Evolutionary conservation across 2,329 filamentous ascomycete genomes (phyloP), one percentile per base, ranked within the genome.

Genomic region (Monosporascus sp.): DNA sequence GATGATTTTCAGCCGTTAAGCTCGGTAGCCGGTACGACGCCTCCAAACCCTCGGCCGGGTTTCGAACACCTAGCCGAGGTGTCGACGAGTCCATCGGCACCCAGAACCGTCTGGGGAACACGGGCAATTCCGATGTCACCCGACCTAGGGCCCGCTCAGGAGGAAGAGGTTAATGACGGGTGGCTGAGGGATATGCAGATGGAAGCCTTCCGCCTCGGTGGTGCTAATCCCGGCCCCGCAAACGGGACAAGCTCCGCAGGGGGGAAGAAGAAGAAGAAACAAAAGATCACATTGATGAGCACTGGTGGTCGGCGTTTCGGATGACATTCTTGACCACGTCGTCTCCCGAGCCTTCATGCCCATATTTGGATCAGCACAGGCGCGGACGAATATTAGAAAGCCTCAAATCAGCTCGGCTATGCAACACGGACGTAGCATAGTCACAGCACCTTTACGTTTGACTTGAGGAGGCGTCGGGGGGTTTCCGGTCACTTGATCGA

Each of bases 81-180:
- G 60, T 92, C 90, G 4, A 92, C 89, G 1, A 95, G 89, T 57
- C 91, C 92, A 0, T 86, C 84, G 7, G 82, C 84, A 1, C 77
- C 82, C 41, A 85, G 85, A 57, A 97, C 93, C 0, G 90, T 97
- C 0, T 97, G 93, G 93, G 93, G 93, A n/a, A 97, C 93, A 1
- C 78, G 82, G 3, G 84, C 81, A 0, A 74, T 96, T 3, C 74
- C 84, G 0, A 73, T 73, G 1, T 85, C 83, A 3, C 83, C 85
- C 2, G 78, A 81, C 11, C 63, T 84, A 27, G 70, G 70, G 27
- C 67, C 77, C 3, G 56, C 71, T 11, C 62, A 68, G 11, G 67
- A 72, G 27, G 70, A 71, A 14, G 67, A 67, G 55, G 72, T 70
- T 2, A 84, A 91, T 57, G 92, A 97, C 67, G 93, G 92, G 0